phyloP scores from a whole-genome alignment of 2,329 filamentous ascomycete species.

The Penicillium italicum region DNA sequence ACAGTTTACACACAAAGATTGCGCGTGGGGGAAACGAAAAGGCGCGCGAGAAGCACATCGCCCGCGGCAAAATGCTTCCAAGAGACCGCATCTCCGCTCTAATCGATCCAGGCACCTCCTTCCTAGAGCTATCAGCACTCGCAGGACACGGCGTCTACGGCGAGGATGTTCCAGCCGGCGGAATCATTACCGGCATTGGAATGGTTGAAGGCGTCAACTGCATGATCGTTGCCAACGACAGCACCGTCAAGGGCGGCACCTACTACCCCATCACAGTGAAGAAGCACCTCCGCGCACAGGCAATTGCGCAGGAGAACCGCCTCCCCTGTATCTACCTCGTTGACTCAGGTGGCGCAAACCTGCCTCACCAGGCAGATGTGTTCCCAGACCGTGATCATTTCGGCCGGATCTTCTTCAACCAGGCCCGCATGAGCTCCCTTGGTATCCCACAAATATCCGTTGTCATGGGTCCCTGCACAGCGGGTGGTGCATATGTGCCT shows the following conservation, averaged over 20 bases:
- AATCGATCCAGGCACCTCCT: conserved; percentile 83
- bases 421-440: conserved; percentile 83
- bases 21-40: conserved; percentile 75
- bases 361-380: conserved; percentile 91
- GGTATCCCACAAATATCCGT: conserved; percentile 92
- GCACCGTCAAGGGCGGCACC: conserved; percentile 93
- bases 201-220: conserved; percentile 87
- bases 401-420: conserved; percentile 96
- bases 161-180: conserved; percentile 82
- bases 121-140: conserved; percentile 89
- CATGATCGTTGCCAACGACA: conserved; percentile 92
- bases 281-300: conserved; percentile 91
- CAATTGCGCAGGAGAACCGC: conserved; percentile 82
- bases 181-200: conserved; percentile 89
- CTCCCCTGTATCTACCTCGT: conserved; percentile 89
- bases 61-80: conserved; percentile 89
- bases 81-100: conserved; percentile 83
- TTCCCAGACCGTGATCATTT: conserved; percentile 96
- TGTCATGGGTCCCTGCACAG: conserved; percentile 96
- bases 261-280: conserved; percentile 98
- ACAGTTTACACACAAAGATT: conserved; percentile 66
- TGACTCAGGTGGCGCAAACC: conserved; percentile 90
- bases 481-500: conserved; percentile 91
- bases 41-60: conserved; percentile 80
- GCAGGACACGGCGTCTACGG: conserved; percentile 83